phyloP scores from a whole-genome alignment of 768 basidiomycete genomes.

The Termitomyces sp. region DNA sequence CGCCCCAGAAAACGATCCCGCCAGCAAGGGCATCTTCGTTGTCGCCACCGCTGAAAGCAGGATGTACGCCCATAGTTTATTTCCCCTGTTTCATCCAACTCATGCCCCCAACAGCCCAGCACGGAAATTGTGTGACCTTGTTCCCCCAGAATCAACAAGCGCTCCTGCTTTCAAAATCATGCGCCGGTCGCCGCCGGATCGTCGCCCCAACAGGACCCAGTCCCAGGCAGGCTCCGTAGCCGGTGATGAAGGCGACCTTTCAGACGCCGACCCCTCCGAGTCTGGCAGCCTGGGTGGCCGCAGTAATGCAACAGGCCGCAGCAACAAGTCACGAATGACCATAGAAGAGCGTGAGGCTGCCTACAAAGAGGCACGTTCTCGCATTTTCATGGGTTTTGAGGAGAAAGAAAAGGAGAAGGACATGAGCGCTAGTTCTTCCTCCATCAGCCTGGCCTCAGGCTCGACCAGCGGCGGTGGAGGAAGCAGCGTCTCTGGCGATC shows the following conservation, averaged over 20 bases:
- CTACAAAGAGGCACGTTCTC: conserved; percentile 82
- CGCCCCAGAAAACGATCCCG: conserved; percentile 63
- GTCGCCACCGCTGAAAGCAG: conserved; percentile 59
- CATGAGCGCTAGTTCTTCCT: conserved; percentile 75
- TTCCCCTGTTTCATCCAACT: conserved; percentile 12
- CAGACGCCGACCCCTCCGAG: conserved; percentile 79
- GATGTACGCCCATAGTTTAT: conserved; percentile 55
- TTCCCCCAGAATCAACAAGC: conserved; percentile 66
- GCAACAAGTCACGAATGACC: conserved; percentile 70
- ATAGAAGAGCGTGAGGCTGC: conserved; percentile 86
- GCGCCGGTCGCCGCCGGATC: conserved; percentile 61
- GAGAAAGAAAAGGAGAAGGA: conserved; percentile 74
- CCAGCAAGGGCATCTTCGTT: conserved; percentile 63
- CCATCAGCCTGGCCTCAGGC: conserved; percentile 66
- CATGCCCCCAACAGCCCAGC: conserved; percentile 49
- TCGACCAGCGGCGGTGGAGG: conserved; percentile 50
- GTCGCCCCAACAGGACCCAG: conserved; percentile 48
- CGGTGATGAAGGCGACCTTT: conserved; percentile 75
- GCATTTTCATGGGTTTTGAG: conserved; percentile 84
- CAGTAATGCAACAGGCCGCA: conserved; percentile 60
- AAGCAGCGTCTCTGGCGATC: conserved; percentile 60
- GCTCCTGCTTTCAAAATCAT: conserved; percentile 90
- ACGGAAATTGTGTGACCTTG: conserved; percentile 71
- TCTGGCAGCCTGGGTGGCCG: conserved; percentile 73
- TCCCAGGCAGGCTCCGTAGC: conserved; percentile 74